phyloP scores from a whole-genome alignment of 352 stramenopile species.

The Globisporangium megalacanthum region DNA sequence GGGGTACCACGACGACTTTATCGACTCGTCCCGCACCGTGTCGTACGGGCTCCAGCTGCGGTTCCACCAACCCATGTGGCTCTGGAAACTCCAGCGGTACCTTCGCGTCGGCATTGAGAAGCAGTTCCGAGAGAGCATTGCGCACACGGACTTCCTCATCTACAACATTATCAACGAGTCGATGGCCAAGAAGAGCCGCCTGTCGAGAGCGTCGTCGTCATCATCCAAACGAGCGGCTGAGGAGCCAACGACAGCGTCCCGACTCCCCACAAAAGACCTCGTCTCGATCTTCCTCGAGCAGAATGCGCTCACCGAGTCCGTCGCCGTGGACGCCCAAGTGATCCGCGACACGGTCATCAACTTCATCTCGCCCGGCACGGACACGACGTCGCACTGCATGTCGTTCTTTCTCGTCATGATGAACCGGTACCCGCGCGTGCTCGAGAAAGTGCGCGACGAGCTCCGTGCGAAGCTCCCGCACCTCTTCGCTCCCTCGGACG shows the following conservation, averaged over 20 bases:
- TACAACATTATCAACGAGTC: slow-evolving; percentile 15
- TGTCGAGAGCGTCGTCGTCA: neutral
- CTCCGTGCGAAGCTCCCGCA: slow-evolving; percentile 28
- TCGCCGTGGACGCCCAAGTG: slow-evolving; percentile 7
- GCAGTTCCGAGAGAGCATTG: slow-evolving; percentile 10
- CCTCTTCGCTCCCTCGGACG: slow-evolving; percentile 11
- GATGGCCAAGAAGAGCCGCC: neutral
- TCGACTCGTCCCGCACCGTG: slow-evolving; percentile 17
- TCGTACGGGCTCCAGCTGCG: slow-evolving; percentile 18
- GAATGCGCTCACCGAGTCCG: slow-evolving; percentile 5
- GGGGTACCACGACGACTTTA: slow-evolving; percentile 20
- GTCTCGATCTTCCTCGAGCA: slow-evolving; percentile 51
- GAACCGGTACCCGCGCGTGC: slow-evolving; percentile 41
- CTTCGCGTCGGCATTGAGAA: slow-evolving; percentile 17
- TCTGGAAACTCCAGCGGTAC: slow-evolving; percentile 20
- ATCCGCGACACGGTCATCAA: slow-evolving; percentile 79
- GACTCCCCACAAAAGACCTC: slow-evolving; percentile 18
- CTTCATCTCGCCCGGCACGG: slow-evolving; percentile 72
- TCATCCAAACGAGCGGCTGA: neutral
- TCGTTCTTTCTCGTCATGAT: slow-evolving; percentile 77
- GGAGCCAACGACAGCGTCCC: neutral
- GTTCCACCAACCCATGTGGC: slow-evolving; percentile 14
- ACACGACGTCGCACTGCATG: slow-evolving; percentile 72
- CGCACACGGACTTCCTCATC: slow-evolving; percentile 1
- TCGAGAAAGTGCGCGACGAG: slow-evolving; percentile 23